Base-by-base conservation (phyloP, 495 filamentous ascomycete species). In the Zalerion maritima region DNA sequence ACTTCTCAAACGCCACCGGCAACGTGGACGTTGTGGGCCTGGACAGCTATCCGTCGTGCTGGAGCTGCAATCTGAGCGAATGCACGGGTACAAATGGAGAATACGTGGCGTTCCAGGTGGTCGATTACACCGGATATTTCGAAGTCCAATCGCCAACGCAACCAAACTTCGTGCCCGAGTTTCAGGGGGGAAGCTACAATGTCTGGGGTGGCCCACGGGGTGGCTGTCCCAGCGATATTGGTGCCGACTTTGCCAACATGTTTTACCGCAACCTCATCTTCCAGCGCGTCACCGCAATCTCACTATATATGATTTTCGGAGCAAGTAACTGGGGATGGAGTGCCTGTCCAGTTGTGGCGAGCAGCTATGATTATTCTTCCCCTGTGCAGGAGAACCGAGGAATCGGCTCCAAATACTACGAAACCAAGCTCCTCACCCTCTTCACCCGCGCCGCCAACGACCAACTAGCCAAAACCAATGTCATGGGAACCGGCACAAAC, bases 121-220 rank as follows among this genome's bases (percentile, higher is more conserved):
- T 34, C 38, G 26, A 20, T n/a, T n/a, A n/a, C n/a, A n/a, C n/a
- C n/a, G n/a, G 42, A 32, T 17, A 32, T 29, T 21, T 38, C 41
- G 18, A 32, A 28, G 22, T 46, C 42, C 24, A 34, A 3, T 50
- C 60, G 8, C 60, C 64, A 6, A 62, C 60, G 18, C 58, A 68
- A 41, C 71, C 71, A 0, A 54, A 46, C 5, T 73, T 72, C 47
- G 57, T 75, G 46, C 67, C 67, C 10, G 71, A 75, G 38, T 75
- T 75, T 43, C 71, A 75, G 41, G 71, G 71, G 14, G 71, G 71
- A n/a, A 61, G 56, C 5, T 75, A 69, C 36, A 71, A 71, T 41
- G 69, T 69, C 8, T 75, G 71, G 71, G 65, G 57, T 33, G 62
- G 60, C 1, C 67, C 70, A 0, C 50, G 65, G 34, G 70, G 67